Evolutionary conservation across 768 basidiomycete species (phyloP).

Genomic region (Vishniacozyma victoriae): DNA sequence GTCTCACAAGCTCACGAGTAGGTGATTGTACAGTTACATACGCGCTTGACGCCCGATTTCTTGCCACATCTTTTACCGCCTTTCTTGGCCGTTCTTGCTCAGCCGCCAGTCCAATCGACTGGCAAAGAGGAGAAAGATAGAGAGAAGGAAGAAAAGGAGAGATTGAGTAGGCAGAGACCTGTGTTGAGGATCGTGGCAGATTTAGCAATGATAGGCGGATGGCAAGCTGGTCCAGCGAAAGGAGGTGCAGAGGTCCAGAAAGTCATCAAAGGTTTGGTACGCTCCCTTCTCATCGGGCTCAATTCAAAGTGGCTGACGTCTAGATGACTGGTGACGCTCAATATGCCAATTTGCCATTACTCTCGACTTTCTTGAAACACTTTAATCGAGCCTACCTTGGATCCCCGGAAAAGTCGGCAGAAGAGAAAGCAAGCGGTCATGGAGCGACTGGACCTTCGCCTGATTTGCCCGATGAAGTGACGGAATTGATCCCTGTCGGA

Average conservation of each 20-base stretch:
- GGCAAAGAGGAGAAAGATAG: conserved; percentile 59
- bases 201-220: conserved; percentile 78
- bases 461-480: conserved; percentile 45
- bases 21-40: conserved; percentile 83
- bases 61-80: conserved; percentile 63
- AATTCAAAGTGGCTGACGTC: too few relatives aligned
- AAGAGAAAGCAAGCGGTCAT: neutral
- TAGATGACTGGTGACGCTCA: conserved; percentile 84
- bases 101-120: conserved; percentile 50
- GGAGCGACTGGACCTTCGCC: neutral
- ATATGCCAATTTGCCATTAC: conserved; percentile 77
- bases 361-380: conserved; percentile 88
- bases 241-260: conserved; percentile 74
- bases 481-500: conserved; percentile 77
- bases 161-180: conserved; percentile 75
- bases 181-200: conserved; percentile 82
- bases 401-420: neutral
- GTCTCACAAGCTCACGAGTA: conserved; percentile 46
- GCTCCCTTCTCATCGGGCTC: conserved; percentile 32
- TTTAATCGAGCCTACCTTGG: conserved; percentile 84
- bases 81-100: conserved; percentile 51
- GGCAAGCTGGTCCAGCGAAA: conserved; percentile 62
- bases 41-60: conserved; percentile 74
- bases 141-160: conserved; percentile 81
- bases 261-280: conserved; percentile 72